Percentiles rank a stretch among this genome's conserved stretches.
phyloP scores from a whole-genome alignment of 2,329 filamentous ascomycete genomes.

The Podosphaera aphanis region DNA sequence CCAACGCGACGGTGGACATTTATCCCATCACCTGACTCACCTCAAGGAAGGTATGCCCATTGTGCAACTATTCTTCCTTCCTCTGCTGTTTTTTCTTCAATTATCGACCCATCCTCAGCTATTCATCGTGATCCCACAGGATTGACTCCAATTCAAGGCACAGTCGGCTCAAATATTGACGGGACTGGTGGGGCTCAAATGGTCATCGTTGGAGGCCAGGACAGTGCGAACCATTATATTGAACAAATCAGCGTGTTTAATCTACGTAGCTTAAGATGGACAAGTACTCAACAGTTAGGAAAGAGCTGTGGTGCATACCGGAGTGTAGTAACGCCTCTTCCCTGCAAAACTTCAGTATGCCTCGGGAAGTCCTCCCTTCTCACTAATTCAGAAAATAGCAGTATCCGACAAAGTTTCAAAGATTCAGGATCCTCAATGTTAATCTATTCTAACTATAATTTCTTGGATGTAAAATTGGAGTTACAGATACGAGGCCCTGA shows the following conservation, averaged over 20 bases:
- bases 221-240: slow-evolving; percentile 95
- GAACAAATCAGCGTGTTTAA: slow-evolving; percentile 98
- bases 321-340: slow-evolving; percentile 74
- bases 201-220: slow-evolving; percentile 89
- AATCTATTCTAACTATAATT: slow-evolving; percentile 98
- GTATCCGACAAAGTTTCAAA: slow-evolving; percentile 25
- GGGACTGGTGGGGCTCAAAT: slow-evolving; percentile 85
- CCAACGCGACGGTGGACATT: slow-evolving; percentile 64
- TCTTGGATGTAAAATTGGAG: slow-evolving; percentile 87
- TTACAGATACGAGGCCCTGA: slow-evolving; percentile 71
- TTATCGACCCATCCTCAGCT: slow-evolving; percentile 61
- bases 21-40: slow-evolving; percentile 55
- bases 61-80: slow-evolving; percentile 85
- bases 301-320: slow-evolving; percentile 91
- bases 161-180: slow-evolving; percentile 71
- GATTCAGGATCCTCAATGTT: slow-evolving; percentile 55
- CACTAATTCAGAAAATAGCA: slow-evolving; percentile 17
- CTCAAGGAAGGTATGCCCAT: slow-evolving; percentile 87
- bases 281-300: slow-evolving; percentile 62
- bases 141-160: slow-evolving; percentile 64
- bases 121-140: slow-evolving; percentile 74
- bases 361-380: slow-evolving; percentile 33
- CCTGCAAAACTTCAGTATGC: slow-evolving; percentile 37
- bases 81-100: slow-evolving; percentile 58
- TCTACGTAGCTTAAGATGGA: slow-evolving; percentile 84